Base-by-base conservation (phyloP, 2,329 filamentous ascomycete species). In the Curvularia spicifera region DNA sequence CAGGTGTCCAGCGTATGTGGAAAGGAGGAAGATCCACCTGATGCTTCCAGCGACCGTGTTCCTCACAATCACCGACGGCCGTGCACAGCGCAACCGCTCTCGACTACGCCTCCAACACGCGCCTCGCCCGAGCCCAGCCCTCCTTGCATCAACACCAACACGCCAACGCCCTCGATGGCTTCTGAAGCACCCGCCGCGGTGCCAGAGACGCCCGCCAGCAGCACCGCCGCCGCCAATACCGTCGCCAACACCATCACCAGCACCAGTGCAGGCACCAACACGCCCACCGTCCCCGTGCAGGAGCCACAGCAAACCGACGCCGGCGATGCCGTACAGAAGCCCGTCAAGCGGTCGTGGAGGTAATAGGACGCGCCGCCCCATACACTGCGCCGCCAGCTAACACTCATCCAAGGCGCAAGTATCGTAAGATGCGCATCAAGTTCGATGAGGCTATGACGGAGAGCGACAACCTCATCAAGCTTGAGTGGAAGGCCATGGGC, bases 381-480 rank as follows among this genome's bases (percentile, higher is more conserved):
- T 26, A 22, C 5, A 31, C 7, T 13, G 13, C 22, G 48, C 26
- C 33, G 12, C 15, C 40, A 47, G 26, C 52, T 33, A 46, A 71
- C 57, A n/a, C 13, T 20, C 22, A 40, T 10, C 12, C 31, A 65
- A 78, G 77, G 85, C 96, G 97, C 81, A 99, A 99, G 82, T 99
- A 96, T 78, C 89, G 90, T 70, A 96, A 96, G 84, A 91, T 95
- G 87, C 89, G 90, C 78, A 84, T 89, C 74, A 82, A 84, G 28
- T 96, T 95, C 72, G 90, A 95, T 68, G 83, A 87, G 50, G 87
- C 87, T 71, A 91, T 93, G 85, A 85, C 89, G 56, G 87, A 91
- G 65, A 91, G 91, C 75, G 95, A 96, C 78, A 85, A 88, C 53
- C 83, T 95, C 59, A 95, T 95, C 78, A 87, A 87, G 69, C 84